Evolutionary conservation across 192 early-diverging fungal genomes (phyloP).

Genomic region (Entophlyctis helioformis): DNA sequence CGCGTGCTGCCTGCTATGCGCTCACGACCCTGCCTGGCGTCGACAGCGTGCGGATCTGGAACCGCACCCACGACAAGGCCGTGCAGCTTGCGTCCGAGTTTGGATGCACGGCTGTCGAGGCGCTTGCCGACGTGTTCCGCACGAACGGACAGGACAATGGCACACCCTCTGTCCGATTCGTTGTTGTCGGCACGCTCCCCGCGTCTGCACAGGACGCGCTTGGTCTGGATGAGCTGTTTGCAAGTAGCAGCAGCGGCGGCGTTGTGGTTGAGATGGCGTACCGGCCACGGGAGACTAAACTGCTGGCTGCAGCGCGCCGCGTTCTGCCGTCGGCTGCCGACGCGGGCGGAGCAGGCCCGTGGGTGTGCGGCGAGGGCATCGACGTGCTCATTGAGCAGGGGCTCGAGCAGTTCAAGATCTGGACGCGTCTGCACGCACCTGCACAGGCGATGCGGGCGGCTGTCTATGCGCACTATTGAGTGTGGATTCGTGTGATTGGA

Average conservation of each 20-base stretch:
- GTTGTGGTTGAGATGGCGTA: constrained; percentile 93
- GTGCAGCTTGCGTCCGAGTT: constrained; percentile 40
- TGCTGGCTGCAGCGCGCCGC: constrained; percentile 58
- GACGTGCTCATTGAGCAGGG: constrained; percentile 88
- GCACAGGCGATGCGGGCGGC: constrained; percentile 28
- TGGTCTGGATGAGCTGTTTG: too few relatives aligned
- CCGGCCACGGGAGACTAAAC: constrained; percentile 71
- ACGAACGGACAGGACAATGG: too few relatives aligned
- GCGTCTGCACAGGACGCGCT: constrained; percentile 36
- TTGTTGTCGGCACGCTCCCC: constrained; percentile 79
- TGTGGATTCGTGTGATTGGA: too few relatives aligned
- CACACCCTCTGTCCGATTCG: too few relatives aligned
- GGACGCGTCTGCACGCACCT: constrained; percentile 63
- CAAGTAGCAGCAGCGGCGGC: constrained; percentile 23
- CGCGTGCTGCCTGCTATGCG: constrained; percentile 81
- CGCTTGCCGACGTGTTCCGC: constrained; percentile 45
- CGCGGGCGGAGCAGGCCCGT: too few relatives aligned
- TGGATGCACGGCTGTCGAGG: constrained; percentile 2
- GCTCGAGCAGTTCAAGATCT: constrained; percentile 75
- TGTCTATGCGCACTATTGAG: constrained; percentile 26
- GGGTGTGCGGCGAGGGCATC: constrained; percentile 82
- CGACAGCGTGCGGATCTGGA: constrained; percentile 64
- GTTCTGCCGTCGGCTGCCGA: constrained; percentile 17
- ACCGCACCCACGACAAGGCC: constrained; percentile 73
- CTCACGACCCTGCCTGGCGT: constrained; percentile 43